Base-by-base conservation (phyloP, 2,329 filamentous ascomycete genomes). In the Pseudogymnoascus sp. region DNA sequence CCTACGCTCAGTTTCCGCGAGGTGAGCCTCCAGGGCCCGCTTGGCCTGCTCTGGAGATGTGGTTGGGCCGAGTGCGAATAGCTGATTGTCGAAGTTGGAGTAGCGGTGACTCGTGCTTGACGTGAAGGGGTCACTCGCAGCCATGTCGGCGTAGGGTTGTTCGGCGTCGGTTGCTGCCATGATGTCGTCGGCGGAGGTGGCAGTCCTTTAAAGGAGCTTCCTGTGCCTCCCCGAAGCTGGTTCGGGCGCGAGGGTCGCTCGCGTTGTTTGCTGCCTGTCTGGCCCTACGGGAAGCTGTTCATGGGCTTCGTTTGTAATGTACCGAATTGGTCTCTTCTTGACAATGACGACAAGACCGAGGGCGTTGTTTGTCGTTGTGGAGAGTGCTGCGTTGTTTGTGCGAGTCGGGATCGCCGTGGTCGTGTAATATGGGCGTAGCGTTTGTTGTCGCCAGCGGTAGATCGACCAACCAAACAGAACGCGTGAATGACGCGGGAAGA, bases 1-100 rank as follows among this genome's bases (percentile, higher is more conserved):
- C 63, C 93, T 86, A 63, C 92, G 88, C 70, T 96, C 91, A 1
- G 93, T 97, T 75, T 99, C 94, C 65, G 89, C 87, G 58, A 99
- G 82, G 76, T 97, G 94, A 60, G 92, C 91, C 75, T 96, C 89
- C 48, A 99, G 81, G 48, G 92, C 92, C 67, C 90, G 88, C 76
- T 90, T 96, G 41, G 92, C 91, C 72, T 97, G 92, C 62, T 86
- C 85, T 8, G 93, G 91, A 0, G 93, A 96, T 29, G 90, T 81
- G 61, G 77, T 77, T n/a, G 91, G 84, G 67, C 90, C 89, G 21
- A 93, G 79, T 38, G 87, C 87, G 73, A 95, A 92, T 29, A 90
- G 78, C 60, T 93, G 86, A 58, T 85, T 84, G 74, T 96, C 91
- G 73, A 96, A 95, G 66, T 85, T 84, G 62, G 91, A 92, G 75